Evolutionary conservation across 805 yeast species (phyloP).

Genomic region (Tetrapisispora arboricola): DNA sequence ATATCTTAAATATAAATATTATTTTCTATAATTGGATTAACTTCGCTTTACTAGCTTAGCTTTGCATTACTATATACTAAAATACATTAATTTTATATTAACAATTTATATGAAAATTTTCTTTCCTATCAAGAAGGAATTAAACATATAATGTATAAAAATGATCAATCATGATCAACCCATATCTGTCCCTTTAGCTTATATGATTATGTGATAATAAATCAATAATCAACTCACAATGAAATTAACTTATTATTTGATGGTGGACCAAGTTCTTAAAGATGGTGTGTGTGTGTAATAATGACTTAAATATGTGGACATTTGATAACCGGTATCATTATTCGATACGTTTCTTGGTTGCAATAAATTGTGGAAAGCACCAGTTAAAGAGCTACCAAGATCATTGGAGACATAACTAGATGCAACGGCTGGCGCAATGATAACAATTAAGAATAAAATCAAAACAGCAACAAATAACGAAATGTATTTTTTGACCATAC

Average conservation of each 20-base stretch:
- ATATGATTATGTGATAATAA: not conserved
- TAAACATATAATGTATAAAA: not conserved
- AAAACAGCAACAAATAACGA: constrained; percentile 65
- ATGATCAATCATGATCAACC: constrained; percentile 1
- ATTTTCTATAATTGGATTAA: not conserved
- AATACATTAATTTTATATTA: constrained; percentile 3
- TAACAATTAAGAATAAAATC: constrained; percentile 58
- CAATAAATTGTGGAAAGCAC: constrained; percentile 55
- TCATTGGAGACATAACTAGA: constrained; percentile 38
- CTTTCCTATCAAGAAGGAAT: not conserved
- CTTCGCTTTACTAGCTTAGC: not conserved
- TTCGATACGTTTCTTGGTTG: constrained; percentile 79
- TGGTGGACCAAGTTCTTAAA: constrained; percentile 47
- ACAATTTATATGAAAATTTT: not conserved
- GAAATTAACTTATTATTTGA: constrained; percentile 10
- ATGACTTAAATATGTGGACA: constrained; percentile 27
- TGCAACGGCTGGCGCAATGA: constrained; percentile 89
- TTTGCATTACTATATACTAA: constrained; percentile 3
- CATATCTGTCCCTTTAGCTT: not conserved
- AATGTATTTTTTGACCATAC: constrained; percentile 94
- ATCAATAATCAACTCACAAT: not conserved
- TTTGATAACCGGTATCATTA: constrained; percentile 66
- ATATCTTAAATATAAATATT: not conserved
- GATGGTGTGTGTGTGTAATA: constrained; percentile 44
- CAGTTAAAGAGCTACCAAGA: constrained; percentile 27